Evolutionary conservation across 202 grass and related monocot species (phyloP).

Genomic region (Hordeum pubiflorum): DNA sequence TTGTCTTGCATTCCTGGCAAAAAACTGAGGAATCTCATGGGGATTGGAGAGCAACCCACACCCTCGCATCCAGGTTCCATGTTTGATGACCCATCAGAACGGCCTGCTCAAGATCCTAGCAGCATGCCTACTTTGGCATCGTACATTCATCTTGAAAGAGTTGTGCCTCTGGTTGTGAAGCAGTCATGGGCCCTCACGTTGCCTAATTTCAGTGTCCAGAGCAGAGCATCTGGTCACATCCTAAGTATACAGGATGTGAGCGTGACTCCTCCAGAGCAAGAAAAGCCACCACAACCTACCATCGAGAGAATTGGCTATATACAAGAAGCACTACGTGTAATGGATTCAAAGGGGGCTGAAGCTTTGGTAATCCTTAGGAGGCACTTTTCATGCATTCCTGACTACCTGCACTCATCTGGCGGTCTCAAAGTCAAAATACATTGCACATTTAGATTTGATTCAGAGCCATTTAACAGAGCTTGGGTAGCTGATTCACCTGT

Average conservation of each 20-base stretch:
- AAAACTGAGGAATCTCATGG: slow-evolving; percentile 74
- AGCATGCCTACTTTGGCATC: slow-evolving; percentile 44
- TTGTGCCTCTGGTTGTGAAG: slow-evolving; percentile 64
- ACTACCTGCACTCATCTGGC: slow-evolving; percentile 49
- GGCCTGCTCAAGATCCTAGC: slow-evolving; percentile 40
- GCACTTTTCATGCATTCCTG: slow-evolving; percentile 73
- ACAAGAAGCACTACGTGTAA: slow-evolving; percentile 58
- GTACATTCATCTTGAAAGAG: slow-evolving; percentile 82
- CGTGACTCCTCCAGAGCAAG: slow-evolving; percentile 30
- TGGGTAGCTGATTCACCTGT: slow-evolving; percentile 47
- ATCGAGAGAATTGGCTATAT: slow-evolving; percentile 38
- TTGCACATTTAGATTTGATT: slow-evolving; percentile 74
- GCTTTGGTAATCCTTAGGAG: slow-evolving; percentile 62
- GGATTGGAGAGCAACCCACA: slow-evolving; percentile 51
- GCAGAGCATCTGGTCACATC: slow-evolving; percentile 42
- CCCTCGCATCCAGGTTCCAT: slow-evolving; percentile 58
- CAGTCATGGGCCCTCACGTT: slow-evolving; percentile 69
- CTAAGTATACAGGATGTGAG: slow-evolving; percentile 54
- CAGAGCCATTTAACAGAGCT: slow-evolving; percentile 52
- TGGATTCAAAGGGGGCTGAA: slow-evolving; percentile 69
- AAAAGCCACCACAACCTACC: slow-evolving; percentile 29
- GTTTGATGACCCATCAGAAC: slow-evolving; percentile 50
- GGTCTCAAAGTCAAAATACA: slow-evolving; percentile 79
- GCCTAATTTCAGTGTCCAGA: slow-evolving; percentile 48
- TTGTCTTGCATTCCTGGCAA: slow-evolving; percentile 84